Conservation (phyloP, 2,329 filamentous ascomycete genomes). For the Aspergillus pseudoviridinutans region DNA sequence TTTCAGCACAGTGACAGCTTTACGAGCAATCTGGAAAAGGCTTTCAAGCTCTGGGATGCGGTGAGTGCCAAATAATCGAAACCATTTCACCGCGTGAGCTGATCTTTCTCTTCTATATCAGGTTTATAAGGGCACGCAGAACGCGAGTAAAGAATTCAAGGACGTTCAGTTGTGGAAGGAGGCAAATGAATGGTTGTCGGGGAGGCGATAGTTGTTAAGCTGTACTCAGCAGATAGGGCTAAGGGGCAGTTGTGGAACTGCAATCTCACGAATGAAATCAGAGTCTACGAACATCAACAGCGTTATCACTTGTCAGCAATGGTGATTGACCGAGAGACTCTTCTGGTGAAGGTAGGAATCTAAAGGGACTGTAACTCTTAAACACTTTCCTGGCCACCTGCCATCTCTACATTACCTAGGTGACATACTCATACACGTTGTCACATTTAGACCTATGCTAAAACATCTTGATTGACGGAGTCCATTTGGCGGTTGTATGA, state of each 20-base stretch:
- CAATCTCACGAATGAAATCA: neutral
- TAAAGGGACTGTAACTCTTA: neutral
- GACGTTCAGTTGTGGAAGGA: slow-evolving; percentile 55
- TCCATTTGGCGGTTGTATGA: neutral
- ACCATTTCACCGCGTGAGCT: neutral
- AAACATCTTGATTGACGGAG: neutral
- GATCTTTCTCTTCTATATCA: slow-evolving; percentile 18
- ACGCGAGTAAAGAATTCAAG: slow-evolving; percentile 49
- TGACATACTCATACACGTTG: neutral
- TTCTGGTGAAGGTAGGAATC: slow-evolving; percentile 1
- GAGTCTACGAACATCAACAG: neutral
- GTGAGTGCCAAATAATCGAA: slow-evolving; percentile 39
- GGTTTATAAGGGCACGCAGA: slow-evolving; percentile 58
- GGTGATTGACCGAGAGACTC: neutral
- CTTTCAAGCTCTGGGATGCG: slow-evolving; percentile 63
- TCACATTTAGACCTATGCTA: neutral
- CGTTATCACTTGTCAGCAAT: neutral
- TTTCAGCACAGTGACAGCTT: slow-evolving; percentile 60
- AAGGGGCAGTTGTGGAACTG: neutral
- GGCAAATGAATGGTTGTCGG: slow-evolving; percentile 56
- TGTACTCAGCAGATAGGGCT: neutral
- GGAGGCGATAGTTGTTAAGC: slow-evolving; percentile 28
- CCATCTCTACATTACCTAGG: neutral
- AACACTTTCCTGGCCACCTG: neutral
- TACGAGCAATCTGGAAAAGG: slow-evolving; percentile 54